Percentiles rank a stretch among this genome's conserved stretches.
Conservation (phyloP, 2,329 filamentous ascomycete genomes). For the Trichoderma koningiopsis region DNA sequence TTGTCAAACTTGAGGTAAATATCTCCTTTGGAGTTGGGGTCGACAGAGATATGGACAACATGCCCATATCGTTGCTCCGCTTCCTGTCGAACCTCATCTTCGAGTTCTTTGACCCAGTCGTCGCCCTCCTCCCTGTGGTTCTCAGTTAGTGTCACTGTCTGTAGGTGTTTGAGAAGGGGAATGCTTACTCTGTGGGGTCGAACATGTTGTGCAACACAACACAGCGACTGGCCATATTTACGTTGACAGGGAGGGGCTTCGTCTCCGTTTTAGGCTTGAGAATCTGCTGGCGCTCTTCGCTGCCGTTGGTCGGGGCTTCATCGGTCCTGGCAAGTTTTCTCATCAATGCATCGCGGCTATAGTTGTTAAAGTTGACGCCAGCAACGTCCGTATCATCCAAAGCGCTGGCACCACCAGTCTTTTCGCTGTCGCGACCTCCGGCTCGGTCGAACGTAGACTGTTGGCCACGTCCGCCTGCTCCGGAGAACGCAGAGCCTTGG, state of each 20-base stretch:
- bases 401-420: conserved; percentile 87
- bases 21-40: conserved; percentile 91
- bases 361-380: conserved; percentile 99
- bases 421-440: conserved; percentile 84
- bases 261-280: conserved; percentile 77
- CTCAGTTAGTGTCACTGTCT: conserved; percentile 38
- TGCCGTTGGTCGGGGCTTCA: conserved; percentile 67
- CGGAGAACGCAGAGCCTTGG: conserved; percentile 90
- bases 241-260: conserved; percentile 78
- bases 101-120: conserved; percentile 87
- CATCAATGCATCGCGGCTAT: conserved; percentile 98
- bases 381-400: conserved; percentile 97
- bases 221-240: conserved; percentile 91
- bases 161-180: not conserved
- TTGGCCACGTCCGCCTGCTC: conserved; percentile 81
- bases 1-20: conserved; percentile 99
- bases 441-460: conserved; percentile 91
- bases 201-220: conserved; percentile 96
- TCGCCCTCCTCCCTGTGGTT: conserved; percentile 78
- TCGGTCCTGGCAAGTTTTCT: conserved; percentile 96
- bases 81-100: conserved; percentile 89
- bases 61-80: conserved; percentile 95
- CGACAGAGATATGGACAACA: conserved; percentile 94
- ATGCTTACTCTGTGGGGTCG: conserved; percentile 81
- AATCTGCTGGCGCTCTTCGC: conserved; percentile 67